Evolutionary conservation across 208 protist genomes (phyloP).

Genomic region (Polymyxa betae): DNA sequence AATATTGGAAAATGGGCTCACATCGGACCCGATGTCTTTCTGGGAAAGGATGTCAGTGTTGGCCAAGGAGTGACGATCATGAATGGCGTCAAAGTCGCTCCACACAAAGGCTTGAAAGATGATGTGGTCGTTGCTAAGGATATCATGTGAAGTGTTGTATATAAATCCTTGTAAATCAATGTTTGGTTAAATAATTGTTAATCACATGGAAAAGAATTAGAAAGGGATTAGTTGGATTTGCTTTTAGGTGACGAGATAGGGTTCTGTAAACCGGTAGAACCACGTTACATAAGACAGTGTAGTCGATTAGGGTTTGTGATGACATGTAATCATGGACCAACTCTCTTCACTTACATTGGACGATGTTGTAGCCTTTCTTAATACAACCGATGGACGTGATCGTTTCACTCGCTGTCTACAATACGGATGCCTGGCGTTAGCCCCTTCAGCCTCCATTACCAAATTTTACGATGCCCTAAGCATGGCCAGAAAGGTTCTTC

Average conservation of each 20-base stretch:
- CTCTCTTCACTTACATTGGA: too few species aligned
- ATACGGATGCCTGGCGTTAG: not conserved
- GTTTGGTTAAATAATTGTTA: too few species aligned
- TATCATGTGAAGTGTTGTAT: constrained; percentile 20
- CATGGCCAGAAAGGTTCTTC: not conserved
- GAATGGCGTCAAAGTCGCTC: constrained; percentile 1
- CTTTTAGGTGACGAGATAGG: too few species aligned
- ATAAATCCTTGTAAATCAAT: too few species aligned
- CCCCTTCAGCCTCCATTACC: not conserved
- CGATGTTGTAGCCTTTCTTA: not conserved
- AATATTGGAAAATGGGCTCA: constrained; percentile 67
- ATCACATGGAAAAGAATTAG: too few species aligned
- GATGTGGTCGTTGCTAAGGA: not conserved
- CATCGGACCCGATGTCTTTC: constrained; percentile 91
- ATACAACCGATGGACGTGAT: not conserved
- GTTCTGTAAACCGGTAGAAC: too few species aligned
- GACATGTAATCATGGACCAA: too few species aligned
- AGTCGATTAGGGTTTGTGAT: too few species aligned
- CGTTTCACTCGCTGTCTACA: not conserved
- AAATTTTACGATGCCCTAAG: not conserved
- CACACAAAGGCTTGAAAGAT: constrained; percentile 35
- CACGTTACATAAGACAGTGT: too few species aligned
- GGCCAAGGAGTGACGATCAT: constrained; percentile 62
- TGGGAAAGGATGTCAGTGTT: constrained; percentile 89
- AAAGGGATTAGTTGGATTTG: too few species aligned